phyloP scores from a whole-genome alignment of 2,329 filamentous ascomycete genomes.

The Curvularia verruculosa region DNA sequence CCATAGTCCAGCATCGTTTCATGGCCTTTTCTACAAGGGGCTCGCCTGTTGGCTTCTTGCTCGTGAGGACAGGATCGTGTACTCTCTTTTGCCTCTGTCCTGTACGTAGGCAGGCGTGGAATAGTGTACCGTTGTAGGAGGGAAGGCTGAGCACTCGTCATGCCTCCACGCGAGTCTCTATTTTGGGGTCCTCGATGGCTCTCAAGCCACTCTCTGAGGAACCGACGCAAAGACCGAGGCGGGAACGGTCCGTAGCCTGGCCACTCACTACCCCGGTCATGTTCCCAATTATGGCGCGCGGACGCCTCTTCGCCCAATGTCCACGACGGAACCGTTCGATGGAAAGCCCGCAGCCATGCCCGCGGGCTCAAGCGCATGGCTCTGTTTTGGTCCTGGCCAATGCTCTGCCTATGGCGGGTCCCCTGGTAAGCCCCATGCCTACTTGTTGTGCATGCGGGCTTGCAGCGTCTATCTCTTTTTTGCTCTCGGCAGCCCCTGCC shows the following conservation, averaged over 20 bases:
- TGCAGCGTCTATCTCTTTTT: constrained; percentile 38
- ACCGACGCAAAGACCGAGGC: constrained; percentile 39
- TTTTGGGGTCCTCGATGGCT: constrained; percentile 33
- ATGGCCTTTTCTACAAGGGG: constrained; percentile 11
- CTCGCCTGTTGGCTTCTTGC: neutral
- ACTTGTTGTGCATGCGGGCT: constrained; percentile 36
- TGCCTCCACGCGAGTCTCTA: constrained; percentile 34
- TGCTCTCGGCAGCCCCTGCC: constrained; percentile 20
- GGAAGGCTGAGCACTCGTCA: constrained; percentile 41
- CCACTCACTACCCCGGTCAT: constrained; percentile 25
- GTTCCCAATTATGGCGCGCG: constrained; percentile 42
- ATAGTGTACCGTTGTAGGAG: constrained; percentile 35
- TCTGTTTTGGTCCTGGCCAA: constrained; percentile 30
- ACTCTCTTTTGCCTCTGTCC: constrained; percentile 29
- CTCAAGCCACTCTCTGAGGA: constrained; percentile 45
- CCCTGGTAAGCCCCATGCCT: constrained; percentile 29
- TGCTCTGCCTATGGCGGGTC: constrained; percentile 37
- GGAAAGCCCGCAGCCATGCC: constrained; percentile 43
- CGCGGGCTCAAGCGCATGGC: constrained; percentile 43
- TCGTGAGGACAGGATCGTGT: constrained; percentile 27
- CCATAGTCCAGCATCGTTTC: constrained; percentile 12
- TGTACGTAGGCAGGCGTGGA: constrained; percentile 35
- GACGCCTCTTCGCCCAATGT: constrained; percentile 36
- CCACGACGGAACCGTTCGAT: constrained; percentile 45
- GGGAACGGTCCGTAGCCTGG: constrained; percentile 49